phyloP scores from a whole-genome alignment of 2,329 filamentous ascomycete species.

The Aspergillus hortae region DNA sequence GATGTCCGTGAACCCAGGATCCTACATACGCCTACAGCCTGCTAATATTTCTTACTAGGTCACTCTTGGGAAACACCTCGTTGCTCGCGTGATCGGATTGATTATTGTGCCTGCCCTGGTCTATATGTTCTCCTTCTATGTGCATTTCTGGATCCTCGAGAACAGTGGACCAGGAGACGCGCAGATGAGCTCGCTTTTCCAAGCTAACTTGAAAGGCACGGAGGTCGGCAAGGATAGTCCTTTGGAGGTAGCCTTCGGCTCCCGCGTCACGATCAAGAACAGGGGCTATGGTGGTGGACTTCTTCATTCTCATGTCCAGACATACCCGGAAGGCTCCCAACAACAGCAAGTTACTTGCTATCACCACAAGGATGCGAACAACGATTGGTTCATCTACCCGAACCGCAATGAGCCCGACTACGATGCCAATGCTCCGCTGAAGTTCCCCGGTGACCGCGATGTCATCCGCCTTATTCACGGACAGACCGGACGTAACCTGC shows the following conservation, averaged over 20 bases:
- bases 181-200: slow-evolving; percentile 99
- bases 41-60: slow-evolving; percentile 42
- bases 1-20: slow-evolving; percentile 51
- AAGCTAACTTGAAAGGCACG: slow-evolving; percentile 90
- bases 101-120: slow-evolving; percentile 86
- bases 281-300: slow-evolving; percentile 98
- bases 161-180: slow-evolving; percentile 94
- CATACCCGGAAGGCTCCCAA: slow-evolving; percentile 84
- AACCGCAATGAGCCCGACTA: slow-evolving; percentile 75
- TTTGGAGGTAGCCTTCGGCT: slow-evolving; percentile 85
- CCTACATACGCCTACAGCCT: background rate
- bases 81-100: slow-evolving; percentile 75
- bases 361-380: slow-evolving; percentile 99
- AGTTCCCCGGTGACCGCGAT: slow-evolving; percentile 73
- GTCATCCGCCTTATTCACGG: slow-evolving; percentile 85
- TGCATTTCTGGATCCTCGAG: slow-evolving; percentile 91
- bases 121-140: slow-evolving; percentile 91
- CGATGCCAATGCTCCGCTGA: slow-evolving; percentile 65
- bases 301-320: slow-evolving; percentile 93
- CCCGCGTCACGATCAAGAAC: slow-evolving; percentile 90
- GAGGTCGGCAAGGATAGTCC: slow-evolving; percentile 94
- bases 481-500: slow-evolving; percentile 93
- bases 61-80: slow-evolving; percentile 71
- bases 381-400: slow-evolving; percentile 99
- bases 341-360: slow-evolving; percentile 99